Evolutionary conservation across 2,329 filamentous ascomycete species (phyloP).

Genomic region (Sporothrix humicola): DNA sequence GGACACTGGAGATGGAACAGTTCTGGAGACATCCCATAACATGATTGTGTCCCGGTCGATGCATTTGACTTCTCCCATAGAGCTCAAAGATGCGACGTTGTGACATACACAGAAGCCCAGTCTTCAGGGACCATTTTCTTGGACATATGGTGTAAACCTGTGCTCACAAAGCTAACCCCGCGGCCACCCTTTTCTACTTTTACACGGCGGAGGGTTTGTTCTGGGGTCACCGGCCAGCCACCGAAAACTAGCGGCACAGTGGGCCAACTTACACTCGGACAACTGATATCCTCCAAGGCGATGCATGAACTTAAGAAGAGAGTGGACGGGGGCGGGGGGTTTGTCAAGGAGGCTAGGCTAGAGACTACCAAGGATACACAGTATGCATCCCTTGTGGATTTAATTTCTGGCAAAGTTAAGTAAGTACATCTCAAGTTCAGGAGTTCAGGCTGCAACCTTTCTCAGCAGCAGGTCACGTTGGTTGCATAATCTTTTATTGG

Average conservation of each 20-base stretch:
- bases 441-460: too few species aligned
- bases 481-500: too few species aligned
- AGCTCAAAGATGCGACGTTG: not conserved
- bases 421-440: too few species aligned
- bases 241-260: not conserved
- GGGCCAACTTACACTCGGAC: too few species aligned
- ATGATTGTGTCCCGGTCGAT: not conserved
- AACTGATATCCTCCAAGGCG: too few species aligned
- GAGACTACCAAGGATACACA: too few species aligned
- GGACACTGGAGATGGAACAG: not conserved
- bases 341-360: too few species aligned
- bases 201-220: not conserved
- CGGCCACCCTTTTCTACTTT: not conserved
- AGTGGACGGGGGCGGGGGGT: too few species aligned
- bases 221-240: not conserved
- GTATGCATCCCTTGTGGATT: too few species aligned
- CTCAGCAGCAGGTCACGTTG: too few species aligned
- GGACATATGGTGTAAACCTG: not conserved
- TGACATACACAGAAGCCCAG: not conserved
- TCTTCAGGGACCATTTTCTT: not conserved
- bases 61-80: not conserved
- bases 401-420: too few species aligned
- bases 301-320: too few species aligned
- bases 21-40: not conserved
- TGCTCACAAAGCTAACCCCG: not conserved